Percentiles rank a stretch among this genome's conserved stretches.
phyloP scores from a whole-genome alignment of 306 rosid genomes.

The Spatholobus suberectus region DNA sequence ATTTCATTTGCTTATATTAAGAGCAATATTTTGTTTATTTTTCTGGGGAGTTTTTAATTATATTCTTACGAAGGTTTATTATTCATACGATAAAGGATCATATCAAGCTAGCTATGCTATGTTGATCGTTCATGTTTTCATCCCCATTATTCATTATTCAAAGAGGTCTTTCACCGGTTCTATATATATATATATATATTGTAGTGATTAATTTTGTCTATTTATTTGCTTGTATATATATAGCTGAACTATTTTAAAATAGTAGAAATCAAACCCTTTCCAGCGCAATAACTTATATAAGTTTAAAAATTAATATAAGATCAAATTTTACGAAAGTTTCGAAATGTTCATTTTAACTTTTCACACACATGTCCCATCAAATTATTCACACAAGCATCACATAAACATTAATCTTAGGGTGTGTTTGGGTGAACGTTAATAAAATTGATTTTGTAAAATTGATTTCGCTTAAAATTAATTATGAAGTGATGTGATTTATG shows the following conservation, averaged over 20 bases:
- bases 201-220: background rate
- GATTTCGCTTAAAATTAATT: too few relatives aligned
- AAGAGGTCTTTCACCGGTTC: background rate
- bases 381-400: background rate
- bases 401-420: background rate
- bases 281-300: background rate
- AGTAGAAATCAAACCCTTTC: background rate
- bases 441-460: too few relatives aligned
- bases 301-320: background rate
- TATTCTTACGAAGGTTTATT: constrained; percentile 29
- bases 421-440: too few relatives aligned
- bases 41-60: background rate
- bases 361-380: background rate
- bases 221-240: background rate
- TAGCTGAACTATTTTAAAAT: background rate
- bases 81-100: background rate
- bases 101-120: background rate
- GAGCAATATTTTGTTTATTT: background rate
- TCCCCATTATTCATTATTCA: background rate
- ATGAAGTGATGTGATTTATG: too few relatives aligned
- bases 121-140: background rate
- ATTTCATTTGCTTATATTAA: background rate
- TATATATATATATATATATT: too few relatives aligned
- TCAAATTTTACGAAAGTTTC: background rate
- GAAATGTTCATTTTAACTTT: background rate